Percentiles rank a stretch among this genome's conserved stretches.
Evolutionary conservation across 192 early-diverging fungal genomes (phyloP).

Genomic region (Coemansia sp.): DNA sequence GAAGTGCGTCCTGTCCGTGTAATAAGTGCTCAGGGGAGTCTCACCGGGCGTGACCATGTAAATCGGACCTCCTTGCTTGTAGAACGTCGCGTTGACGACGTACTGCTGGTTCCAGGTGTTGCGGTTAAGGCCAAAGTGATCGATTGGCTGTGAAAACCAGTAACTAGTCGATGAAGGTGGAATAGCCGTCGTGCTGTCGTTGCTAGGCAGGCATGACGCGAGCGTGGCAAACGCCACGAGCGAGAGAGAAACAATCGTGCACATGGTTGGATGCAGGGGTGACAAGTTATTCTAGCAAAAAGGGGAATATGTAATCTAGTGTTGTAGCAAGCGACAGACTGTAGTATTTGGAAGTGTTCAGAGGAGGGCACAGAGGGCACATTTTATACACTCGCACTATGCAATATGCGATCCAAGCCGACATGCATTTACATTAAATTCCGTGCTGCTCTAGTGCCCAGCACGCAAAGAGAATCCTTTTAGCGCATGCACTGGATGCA

Average conservation of each 20-base stretch:
- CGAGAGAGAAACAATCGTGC: not conserved
- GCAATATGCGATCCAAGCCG: not conserved
- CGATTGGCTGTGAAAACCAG: conserved; percentile 42
- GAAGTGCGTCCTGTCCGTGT: conserved; percentile 24
- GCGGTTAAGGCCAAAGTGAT: conserved; percentile 35
- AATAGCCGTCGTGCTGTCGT: not conserved
- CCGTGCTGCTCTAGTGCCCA: not conserved
- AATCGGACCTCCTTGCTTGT: conserved; percentile 43
- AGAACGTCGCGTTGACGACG: conserved; percentile 39
- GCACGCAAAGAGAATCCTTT: not conserved
- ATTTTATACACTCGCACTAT: not conserved
- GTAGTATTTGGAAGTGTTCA: not conserved
- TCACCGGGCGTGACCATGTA: conserved; percentile 40
- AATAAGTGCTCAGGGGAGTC: conserved; percentile 11
- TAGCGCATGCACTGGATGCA: not conserved
- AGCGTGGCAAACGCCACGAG: conserved; percentile 9
- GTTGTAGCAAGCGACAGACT: not conserved
- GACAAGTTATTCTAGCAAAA: not conserved
- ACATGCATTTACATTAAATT: not conserved
- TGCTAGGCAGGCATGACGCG: conserved; percentile 15
- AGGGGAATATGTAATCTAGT: not conserved
- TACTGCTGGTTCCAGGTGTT: conserved; percentile 37
- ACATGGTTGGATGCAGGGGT: conserved; percentile 6
- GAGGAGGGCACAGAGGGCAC: not conserved
- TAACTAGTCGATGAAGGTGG: conserved; percentile 25